Percentiles rank a stretch among this genome's conserved stretches.
These are phyloP conservation scores for Globisporangium ultimum DNA, from an alignment of 352 stramenopile species.

Conservation along the genomic window DNA sequence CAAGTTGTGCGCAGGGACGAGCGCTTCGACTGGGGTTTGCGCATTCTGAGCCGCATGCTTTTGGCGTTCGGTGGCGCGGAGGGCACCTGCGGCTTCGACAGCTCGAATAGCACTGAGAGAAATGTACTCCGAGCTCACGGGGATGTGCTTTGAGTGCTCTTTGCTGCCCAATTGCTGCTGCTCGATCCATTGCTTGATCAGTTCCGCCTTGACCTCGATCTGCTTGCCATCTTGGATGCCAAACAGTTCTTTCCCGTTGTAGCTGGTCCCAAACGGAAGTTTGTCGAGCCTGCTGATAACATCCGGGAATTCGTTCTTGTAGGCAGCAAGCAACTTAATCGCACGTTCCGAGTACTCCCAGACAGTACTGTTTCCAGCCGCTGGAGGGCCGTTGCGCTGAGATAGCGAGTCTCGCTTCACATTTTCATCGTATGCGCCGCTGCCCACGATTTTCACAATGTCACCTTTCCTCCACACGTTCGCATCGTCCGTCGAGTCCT, in stretches of 20 bases:
- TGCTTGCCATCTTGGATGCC: constrained; percentile 50
- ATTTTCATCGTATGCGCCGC: constrained; percentile 35
- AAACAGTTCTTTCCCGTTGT: constrained; percentile 89
- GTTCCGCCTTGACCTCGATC: constrained; percentile 71
- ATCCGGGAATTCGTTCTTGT: constrained; percentile 92
- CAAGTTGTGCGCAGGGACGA: constrained; percentile 45
- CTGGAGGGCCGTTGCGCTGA: not conserved
- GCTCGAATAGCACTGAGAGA: constrained; percentile 89
- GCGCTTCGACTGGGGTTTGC: constrained; percentile 34
- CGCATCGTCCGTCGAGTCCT: constrained; percentile 22
- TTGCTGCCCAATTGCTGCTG: constrained; percentile 83
- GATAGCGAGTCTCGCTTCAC: constrained; percentile 18
- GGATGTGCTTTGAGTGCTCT: constrained; percentile 89
- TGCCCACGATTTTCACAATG: constrained; percentile 92
- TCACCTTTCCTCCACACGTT: constrained; percentile 90
- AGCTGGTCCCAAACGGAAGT: constrained; percentile 86
- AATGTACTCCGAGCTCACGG: constrained; percentile 92
- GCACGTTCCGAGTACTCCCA: constrained; percentile 98
- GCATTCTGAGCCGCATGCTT: constrained; percentile 37
- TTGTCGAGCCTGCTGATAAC: constrained; percentile 89
- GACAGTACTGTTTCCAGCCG: constrained; percentile 21
- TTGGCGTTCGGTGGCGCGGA: constrained; percentile 61
- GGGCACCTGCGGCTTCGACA: constrained; percentile 84
- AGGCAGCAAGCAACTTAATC: constrained; percentile 91
- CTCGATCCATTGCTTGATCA: constrained; percentile 92